Evolutionary conservation across 306 rosid genomes (phyloP).

Genomic region (Cotoneaster glaucophyllus): DNA sequence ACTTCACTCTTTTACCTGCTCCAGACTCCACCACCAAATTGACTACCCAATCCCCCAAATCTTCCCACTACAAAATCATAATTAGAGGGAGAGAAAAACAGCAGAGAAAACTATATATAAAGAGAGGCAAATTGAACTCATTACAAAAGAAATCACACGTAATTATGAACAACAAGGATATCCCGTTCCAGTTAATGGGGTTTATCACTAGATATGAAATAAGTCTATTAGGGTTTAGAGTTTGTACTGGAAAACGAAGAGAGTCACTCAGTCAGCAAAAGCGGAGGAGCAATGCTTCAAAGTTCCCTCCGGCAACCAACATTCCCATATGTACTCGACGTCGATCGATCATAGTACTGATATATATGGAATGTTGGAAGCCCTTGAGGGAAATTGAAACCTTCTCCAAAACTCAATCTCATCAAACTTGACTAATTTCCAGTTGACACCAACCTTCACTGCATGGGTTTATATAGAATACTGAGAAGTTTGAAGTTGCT

Average conservation of each 20-base stretch:
- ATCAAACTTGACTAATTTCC: background rate
- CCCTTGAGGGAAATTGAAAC: constrained; percentile 17
- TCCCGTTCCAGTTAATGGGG: too few species aligned
- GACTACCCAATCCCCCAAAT: too few species aligned
- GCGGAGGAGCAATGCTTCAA: constrained; percentile 1
- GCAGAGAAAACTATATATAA: too few species aligned
- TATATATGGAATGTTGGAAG: constrained; percentile 10
- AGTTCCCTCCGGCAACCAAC: background rate
- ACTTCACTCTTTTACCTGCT: too few species aligned
- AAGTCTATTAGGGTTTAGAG: background rate
- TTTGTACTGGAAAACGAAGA: background rate
- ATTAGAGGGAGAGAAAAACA: too few species aligned
- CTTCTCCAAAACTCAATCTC: background rate
- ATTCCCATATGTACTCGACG: background rate
- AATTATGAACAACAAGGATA: too few species aligned
- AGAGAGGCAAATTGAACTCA: too few species aligned
- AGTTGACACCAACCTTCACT: background rate
- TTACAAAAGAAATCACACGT: too few species aligned
- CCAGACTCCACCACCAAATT: too few species aligned
- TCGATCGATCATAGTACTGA: background rate
- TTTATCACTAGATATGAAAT: too few species aligned
- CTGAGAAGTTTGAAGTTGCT: background rate
- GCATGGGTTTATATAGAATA: background rate
- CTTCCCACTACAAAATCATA: too few species aligned
- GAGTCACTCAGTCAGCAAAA: too few species aligned